Conservation (phyloP, 2,329 filamentous ascomycete species). For the Botryotinia convoluta region DNA sequence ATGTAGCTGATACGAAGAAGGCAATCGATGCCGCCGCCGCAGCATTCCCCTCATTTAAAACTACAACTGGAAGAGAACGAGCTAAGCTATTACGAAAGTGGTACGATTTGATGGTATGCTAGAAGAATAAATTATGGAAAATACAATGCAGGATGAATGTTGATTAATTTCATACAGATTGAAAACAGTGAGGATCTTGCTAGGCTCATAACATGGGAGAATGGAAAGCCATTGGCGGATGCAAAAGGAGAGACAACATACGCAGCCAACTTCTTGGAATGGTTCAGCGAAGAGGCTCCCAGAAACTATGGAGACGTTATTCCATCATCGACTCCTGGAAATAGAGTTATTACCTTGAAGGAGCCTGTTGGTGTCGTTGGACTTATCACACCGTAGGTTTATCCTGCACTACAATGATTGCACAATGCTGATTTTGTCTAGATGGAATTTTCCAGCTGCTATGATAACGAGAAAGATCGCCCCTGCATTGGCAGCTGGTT, state of each 20-base stretch:
- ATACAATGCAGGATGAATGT: neutral
- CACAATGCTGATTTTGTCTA: conserved; percentile 29
- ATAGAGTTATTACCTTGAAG: conserved; percentile 74
- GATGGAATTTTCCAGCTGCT: conserved; percentile 81
- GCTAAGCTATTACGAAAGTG: conserved; percentile 73
- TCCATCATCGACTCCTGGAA: conserved; percentile 64
- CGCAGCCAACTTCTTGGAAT: conserved; percentile 73
- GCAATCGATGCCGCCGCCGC: conserved; percentile 81
- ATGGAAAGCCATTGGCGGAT: conserved; percentile 79
- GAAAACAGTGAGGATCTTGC: conserved; percentile 79
- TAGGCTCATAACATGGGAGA: conserved; percentile 83
- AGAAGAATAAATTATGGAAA: neutral
- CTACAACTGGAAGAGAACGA: conserved; percentile 70
- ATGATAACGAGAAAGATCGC: conserved; percentile 72
- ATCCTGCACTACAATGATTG: neutral
- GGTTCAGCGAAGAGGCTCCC: conserved; percentile 79
- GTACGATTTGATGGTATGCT: conserved; percentile 69
- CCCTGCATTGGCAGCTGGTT: conserved; percentile 85
- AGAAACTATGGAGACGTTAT: conserved; percentile 73
- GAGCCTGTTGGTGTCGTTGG: conserved; percentile 83
- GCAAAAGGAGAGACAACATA: conserved; percentile 71
- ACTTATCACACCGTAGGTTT: conserved; percentile 64
- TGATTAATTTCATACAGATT: conserved; percentile 27
- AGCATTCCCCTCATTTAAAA: conserved; percentile 70
- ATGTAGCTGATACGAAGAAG: conserved; percentile 69